Percentiles rank a stretch among this genome's conserved stretches.
These are phyloP conservation scores for Annulohypoxylon moriforme DNA, from an alignment of 495 filamentous ascomycete species.

Conservation along the genomic window DNA sequence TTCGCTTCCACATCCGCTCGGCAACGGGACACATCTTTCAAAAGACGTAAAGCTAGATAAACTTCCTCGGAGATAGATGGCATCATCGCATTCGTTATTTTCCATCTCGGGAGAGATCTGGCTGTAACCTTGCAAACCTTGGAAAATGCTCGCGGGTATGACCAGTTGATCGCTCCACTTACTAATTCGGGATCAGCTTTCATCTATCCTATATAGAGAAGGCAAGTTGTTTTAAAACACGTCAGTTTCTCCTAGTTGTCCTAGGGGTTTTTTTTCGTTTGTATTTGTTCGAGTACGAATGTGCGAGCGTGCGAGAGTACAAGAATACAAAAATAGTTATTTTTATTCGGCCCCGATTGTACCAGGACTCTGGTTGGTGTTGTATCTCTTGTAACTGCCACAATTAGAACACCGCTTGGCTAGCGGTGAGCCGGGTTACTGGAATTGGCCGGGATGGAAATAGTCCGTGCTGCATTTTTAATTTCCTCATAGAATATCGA, in stretches of 20 bases:
- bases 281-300: not conserved
- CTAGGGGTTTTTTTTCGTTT: not conserved
- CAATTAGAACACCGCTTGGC: conserved; percentile 19
- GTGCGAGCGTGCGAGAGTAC: not conserved
- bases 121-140: conserved; percentile 7
- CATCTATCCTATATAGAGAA: conserved; percentile 18
- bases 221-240: conserved; percentile 7
- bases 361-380: not conserved
- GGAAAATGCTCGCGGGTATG: not conserved
- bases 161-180: conserved; percentile 8
- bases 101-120: conserved; percentile 24
- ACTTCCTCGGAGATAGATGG: conserved; percentile 11
- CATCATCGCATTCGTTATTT: conserved; percentile 4
- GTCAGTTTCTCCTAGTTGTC: not conserved
- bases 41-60: conserved; percentile 3
- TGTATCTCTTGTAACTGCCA: conserved; percentile 1
- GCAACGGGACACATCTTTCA: conserved; percentile 7
- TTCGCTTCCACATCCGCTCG: conserved; percentile 20
- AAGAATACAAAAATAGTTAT: not conserved
- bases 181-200: conserved; percentile 23
- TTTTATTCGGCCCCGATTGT: not conserved
- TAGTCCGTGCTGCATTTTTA: not conserved
- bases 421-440: not conserved
- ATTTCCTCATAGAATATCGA: not conserved
- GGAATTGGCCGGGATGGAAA: conserved; percentile 4